Base-by-base conservation (phyloP, 495 filamentous ascomycete genomes). In the Hypoxylon trugodes region DNA sequence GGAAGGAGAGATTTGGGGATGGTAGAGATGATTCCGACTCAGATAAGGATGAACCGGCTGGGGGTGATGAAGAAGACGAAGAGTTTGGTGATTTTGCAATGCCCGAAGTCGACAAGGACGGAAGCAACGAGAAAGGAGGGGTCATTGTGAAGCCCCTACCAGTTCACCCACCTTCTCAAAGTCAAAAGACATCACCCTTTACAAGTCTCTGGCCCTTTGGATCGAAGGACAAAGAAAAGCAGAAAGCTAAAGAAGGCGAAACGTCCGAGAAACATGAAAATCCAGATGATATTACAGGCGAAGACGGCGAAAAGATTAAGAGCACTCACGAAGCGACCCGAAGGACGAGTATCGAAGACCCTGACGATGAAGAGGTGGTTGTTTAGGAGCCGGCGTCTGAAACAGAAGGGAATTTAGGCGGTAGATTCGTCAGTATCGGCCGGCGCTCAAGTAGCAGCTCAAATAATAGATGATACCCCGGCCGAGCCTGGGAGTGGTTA, bases 321-420 rank as follows among this genome's bases (percentile, higher is more conserved):
- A 73, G 78, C 15, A 81, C 79, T 15, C 77, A 81, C 2, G 82
- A 86, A 71, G 82, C 82, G 4, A 74, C 76, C 53, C 65, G 81
- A 41, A 71, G 82, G 56, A 86, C 80, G 42, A 84, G 81, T 68
- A 78, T 84, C 21, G 83, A 84, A 65, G 83, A 86, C 50, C 81
- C 82, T 10, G 83, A 85, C 56, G 82, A 84, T 15, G 81, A 83
- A 13, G 82, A 82, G 36, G 75, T 74, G 51, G 69, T 70, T 38
- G 69, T 76, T 18, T 73, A 73, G 68, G 68, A 70, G 16, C 38
- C 41, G 42, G 54, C 42, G 15, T 53, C 49, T 6, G 48, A 59
- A 32, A 6, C 41, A 42, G 32, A 16, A 9, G 33, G 40, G 64
- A 53, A n/a, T 47, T 16, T 53, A 9, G 28, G 9, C 21, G 48